A percentile compares a stretch with the other conserved stretches of the same genome.
Conservation (phyloP, 2,329 filamentous ascomycete genomes). For the Aspergillus cejpii region DNA sequence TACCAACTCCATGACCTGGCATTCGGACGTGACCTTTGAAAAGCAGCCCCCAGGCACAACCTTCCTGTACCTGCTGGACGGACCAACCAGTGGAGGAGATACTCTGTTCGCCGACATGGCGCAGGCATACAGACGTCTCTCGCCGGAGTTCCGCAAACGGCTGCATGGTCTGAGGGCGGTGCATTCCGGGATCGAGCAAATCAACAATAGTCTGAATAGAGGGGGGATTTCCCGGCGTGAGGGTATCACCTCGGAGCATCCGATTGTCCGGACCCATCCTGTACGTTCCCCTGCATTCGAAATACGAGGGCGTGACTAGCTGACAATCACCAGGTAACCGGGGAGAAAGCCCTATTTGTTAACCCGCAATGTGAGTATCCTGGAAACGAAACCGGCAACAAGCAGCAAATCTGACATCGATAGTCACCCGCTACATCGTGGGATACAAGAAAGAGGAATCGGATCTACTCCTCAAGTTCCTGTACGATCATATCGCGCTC, state of each 20-base stretch:
- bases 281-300: slow-evolving; percentile 23
- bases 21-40: slow-evolving; percentile 84
- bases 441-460: slow-evolving; percentile 83
- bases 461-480: slow-evolving; percentile 67
- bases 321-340: slow-evolving; percentile 46
- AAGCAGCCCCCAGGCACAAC: slow-evolving; percentile 82
- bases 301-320: neutral
- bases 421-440: slow-evolving; percentile 72
- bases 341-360: slow-evolving; percentile 75
- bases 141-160: slow-evolving; percentile 68
- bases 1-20: slow-evolving; percentile 80
- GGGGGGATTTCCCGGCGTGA: slow-evolving; percentile 69
- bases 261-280: slow-evolving; percentile 73
- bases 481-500: slow-evolving; percentile 67
- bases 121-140: slow-evolving; percentile 74
- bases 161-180: slow-evolving; percentile 73
- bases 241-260: slow-evolving; percentile 67
- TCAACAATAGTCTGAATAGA: slow-evolving; percentile 58
- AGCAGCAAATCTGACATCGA: slow-evolving; percentile 5
- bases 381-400: no score
- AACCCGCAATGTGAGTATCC: slow-evolving; percentile 67
- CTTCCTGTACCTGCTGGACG: slow-evolving; percentile 81
- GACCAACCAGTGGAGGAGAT: slow-evolving; percentile 71
- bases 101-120: slow-evolving; percentile 75
- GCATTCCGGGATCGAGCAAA: slow-evolving; percentile 78